Percentiles rank a stretch among this genome's conserved stretches.
Evolutionary conservation across 78 protist species (phyloP).

Genomic region (Dictyostelium brefeldianum): DNA sequence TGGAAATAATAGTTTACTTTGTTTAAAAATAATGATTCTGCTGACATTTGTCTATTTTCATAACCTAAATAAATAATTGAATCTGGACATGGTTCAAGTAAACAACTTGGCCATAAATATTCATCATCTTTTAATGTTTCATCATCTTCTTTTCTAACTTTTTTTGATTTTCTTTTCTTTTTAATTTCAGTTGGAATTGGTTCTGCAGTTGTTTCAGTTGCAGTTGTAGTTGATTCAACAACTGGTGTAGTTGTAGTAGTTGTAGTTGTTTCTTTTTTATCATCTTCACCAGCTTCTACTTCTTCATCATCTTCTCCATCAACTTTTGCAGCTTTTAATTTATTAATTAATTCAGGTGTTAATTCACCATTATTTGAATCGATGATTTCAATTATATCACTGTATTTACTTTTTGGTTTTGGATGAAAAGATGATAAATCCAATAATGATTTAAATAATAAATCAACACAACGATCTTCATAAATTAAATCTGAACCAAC

Average conservation of each 20-base stretch:
- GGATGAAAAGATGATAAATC: constrained; percentile 58
- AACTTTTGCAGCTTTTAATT: background rate
- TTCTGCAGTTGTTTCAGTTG: background rate
- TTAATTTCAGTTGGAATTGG: background rate
- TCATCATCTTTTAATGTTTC: background rate
- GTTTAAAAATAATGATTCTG: constrained; percentile 49
- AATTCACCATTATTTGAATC: background rate
- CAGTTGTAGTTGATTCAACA: background rate
- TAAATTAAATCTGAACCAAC: constrained; percentile 65
- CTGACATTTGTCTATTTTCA: constrained; percentile 67
- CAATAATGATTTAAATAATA: constrained; percentile 24
- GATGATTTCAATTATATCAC: background rate
- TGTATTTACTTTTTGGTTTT: constrained; percentile 14
- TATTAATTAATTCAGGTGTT: background rate
- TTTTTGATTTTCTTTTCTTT: constrained; percentile 12
- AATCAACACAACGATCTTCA: constrained; percentile 69
- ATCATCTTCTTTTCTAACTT: constrained; percentile 26
- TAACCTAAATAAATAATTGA: constrained; percentile 62
- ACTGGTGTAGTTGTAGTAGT: background rate
- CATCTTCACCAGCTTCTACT: background rate
- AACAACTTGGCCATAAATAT: background rate
- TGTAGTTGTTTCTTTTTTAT: background rate
- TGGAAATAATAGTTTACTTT: constrained; percentile 33
- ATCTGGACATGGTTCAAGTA: constrained; percentile 40
- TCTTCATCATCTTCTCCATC: constrained; percentile 4